These are phyloP conservation scores for Botrytis paeoniae DNA, from an alignment of 2,329 filamentous ascomycete species.

Conservation along the genomic window DNA sequence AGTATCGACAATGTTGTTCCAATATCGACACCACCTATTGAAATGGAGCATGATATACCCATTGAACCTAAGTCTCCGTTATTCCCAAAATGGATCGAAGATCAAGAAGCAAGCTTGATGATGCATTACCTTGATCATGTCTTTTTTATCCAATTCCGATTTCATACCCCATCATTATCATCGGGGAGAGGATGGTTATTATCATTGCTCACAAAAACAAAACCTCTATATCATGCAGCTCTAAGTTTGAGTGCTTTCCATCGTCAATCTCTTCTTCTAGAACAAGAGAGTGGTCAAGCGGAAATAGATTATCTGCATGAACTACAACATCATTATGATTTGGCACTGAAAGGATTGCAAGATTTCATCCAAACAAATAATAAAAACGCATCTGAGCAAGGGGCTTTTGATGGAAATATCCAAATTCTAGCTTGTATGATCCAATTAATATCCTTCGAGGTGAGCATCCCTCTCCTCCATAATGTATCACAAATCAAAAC, in stretches of 20 bases:
- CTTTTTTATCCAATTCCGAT: slow-evolving; percentile 60
- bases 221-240: slow-evolving; percentile 53
- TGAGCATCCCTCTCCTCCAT: background rate
- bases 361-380: slow-evolving; percentile 5
- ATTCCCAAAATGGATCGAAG: slow-evolving; percentile 22
- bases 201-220: slow-evolving; percentile 54
- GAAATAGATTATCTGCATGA: slow-evolving; percentile 19
- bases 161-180: slow-evolving; percentile 54
- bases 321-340: slow-evolving; percentile 19
- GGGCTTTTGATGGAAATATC: slow-evolving; percentile 11
- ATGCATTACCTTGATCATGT: slow-evolving; percentile 62
- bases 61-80: background rate
- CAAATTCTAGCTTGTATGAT: slow-evolving; percentile 20
- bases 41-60: background rate
- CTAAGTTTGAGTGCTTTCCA: slow-evolving; percentile 56
- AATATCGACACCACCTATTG: background rate
- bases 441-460: slow-evolving; percentile 20
- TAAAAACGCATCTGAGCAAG: slow-evolving; percentile 1
- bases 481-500: background rate
- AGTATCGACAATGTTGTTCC: background rate
- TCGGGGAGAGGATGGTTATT: slow-evolving; percentile 61
- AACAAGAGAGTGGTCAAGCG: slow-evolving; percentile 11
- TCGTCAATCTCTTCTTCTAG: slow-evolving; percentile 40
- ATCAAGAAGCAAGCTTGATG: slow-evolving; percentile 38
- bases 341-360: slow-evolving; percentile 5